Percentiles rank a stretch among this genome's conserved stretches.
These are phyloP conservation scores for Claviceps quebecensis DNA, from an alignment of 2,329 filamentous ascomycete species.

Conservation along the genomic window DNA sequence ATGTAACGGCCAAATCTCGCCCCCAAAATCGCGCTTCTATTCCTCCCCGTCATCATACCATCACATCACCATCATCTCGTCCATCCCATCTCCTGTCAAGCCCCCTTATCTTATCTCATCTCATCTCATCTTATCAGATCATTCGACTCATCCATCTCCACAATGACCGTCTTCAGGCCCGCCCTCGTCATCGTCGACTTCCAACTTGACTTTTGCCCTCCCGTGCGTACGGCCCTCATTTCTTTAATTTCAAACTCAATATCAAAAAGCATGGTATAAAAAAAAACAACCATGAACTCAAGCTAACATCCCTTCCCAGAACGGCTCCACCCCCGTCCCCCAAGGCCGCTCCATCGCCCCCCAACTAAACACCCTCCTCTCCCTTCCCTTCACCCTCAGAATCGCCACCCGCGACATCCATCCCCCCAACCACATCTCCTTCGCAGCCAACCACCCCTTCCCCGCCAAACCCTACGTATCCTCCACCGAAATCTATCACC, in stretches of 20 bases:
- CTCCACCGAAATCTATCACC: slow-evolving; percentile 50
- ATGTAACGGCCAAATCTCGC: no score
- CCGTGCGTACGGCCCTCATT: slow-evolving; percentile 34
- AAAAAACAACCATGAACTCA: not conserved
- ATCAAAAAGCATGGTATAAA: no score
- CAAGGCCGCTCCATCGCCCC: slow-evolving; percentile 56
- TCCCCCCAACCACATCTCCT: slow-evolving; percentile 71
- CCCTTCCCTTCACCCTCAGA: slow-evolving; percentile 55
- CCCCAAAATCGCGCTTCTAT: no score
- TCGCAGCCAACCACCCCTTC: slow-evolving; percentile 60
- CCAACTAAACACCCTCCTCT: slow-evolving; percentile 60
- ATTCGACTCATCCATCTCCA: not conserved
- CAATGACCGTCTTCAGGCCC: slow-evolving; percentile 24
- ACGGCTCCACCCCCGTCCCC: slow-evolving; percentile 72
- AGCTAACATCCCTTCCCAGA: slow-evolving; percentile 33
- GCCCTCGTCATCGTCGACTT: slow-evolving; percentile 66
- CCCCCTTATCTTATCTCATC: not conserved
- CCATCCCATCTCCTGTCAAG: no score
- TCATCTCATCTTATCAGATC: not conserved
- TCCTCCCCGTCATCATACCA: no score
- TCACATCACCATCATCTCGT: not conserved
- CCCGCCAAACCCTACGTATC: slow-evolving; percentile 55
- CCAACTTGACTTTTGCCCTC: slow-evolving; percentile 90
- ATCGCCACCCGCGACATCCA: slow-evolving; percentile 92
- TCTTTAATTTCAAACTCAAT: not conserved